Evolutionary conservation across 352 stramenopile genomes (phyloP).

Genomic region (Achlya hypogyna): DNA sequence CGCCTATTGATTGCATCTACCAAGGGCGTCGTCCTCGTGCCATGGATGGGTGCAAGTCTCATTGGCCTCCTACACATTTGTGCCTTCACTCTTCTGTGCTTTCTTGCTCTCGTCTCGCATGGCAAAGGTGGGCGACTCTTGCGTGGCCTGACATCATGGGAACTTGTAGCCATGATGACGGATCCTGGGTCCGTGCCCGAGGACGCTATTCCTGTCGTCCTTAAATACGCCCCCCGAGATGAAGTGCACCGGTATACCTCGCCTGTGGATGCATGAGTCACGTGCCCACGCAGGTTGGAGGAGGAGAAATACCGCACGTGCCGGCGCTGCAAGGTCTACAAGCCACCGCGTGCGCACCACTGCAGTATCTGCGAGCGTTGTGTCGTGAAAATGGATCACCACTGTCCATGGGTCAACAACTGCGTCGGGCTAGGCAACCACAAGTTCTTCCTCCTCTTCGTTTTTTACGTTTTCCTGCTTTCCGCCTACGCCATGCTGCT

Average conservation of each 20-base stretch:
- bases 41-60: constrained; percentile 80
- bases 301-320: constrained; percentile 81
- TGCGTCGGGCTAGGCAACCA: constrained; percentile 98
- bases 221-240: constrained; percentile 66
- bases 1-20: not conserved
- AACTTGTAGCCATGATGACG: constrained; percentile 89
- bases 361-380: constrained; percentile 94
- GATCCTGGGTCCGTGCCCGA: constrained; percentile 95
- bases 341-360: constrained; percentile 93
- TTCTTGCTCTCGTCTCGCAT: constrained; percentile 89
- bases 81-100: constrained; percentile 55
- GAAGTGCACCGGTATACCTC: constrained; percentile 45
- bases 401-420: constrained; percentile 99
- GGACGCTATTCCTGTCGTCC: constrained; percentile 81
- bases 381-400: constrained; percentile 99
- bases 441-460: constrained; percentile 91
- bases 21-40: constrained; percentile 84
- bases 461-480: constrained; percentile 91
- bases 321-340: constrained; percentile 92
- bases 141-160: not conserved
- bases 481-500: constrained; percentile 92
- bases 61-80: constrained; percentile 58
- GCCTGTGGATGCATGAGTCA: not conserved
- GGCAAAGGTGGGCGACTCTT: constrained; percentile 73
- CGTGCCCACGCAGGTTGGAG: constrained; percentile 44